Percentiles rank a stretch among this genome's conserved stretches.
phyloP scores from a whole-genome alignment of 2,329 filamentous ascomycete genomes.

The Penicillium sp. region DNA sequence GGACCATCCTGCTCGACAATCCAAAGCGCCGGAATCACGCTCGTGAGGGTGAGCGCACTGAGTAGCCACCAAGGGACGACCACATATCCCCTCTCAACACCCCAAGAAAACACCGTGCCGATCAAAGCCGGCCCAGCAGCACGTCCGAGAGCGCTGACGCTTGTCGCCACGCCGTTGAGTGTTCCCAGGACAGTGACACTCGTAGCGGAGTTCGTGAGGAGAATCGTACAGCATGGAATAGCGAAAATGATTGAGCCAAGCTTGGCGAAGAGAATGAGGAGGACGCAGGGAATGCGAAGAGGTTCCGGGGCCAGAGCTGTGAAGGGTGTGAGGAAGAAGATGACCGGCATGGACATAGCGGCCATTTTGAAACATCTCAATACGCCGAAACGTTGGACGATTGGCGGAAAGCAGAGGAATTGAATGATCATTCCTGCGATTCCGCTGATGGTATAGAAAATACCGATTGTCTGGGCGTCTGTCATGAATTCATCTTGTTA shows the following conservation, averaged over 20 bases:
- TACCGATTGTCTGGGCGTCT: slow-evolving; percentile 74
- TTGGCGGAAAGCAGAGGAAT: slow-evolving; percentile 79
- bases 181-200: slow-evolving; percentile 81
- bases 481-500: slow-evolving; percentile 28
- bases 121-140: slow-evolving; percentile 76
- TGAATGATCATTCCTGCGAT: slow-evolving; percentile 79
- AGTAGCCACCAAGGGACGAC: slow-evolving; percentile 82
- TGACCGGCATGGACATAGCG: slow-evolving; percentile 69
- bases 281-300: slow-evolving; percentile 63
- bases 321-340: slow-evolving; percentile 84
- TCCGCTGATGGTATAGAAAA: slow-evolving; percentile 83
- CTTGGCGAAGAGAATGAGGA: slow-evolving; percentile 73
- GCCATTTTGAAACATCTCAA: slow-evolving; percentile 73
- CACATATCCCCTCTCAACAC: slow-evolving; percentile 74
- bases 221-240: slow-evolving; percentile 86
- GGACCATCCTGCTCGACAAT: slow-evolving; percentile 76
- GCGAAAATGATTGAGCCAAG: slow-evolving; percentile 77
- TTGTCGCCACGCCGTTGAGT: slow-evolving; percentile 87
- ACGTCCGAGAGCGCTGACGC: slow-evolving; percentile 77
- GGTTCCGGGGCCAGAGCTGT: slow-evolving; percentile 64
- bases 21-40: slow-evolving; percentile 73
- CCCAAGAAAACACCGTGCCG: slow-evolving; percentile 75
- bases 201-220: slow-evolving; percentile 83
- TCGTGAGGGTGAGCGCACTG: slow-evolving; percentile 64
- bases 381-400: slow-evolving; percentile 74